phyloP scores from a whole-genome alignment of 768 basidiomycete genomes.

The Galerina marginata region DNA sequence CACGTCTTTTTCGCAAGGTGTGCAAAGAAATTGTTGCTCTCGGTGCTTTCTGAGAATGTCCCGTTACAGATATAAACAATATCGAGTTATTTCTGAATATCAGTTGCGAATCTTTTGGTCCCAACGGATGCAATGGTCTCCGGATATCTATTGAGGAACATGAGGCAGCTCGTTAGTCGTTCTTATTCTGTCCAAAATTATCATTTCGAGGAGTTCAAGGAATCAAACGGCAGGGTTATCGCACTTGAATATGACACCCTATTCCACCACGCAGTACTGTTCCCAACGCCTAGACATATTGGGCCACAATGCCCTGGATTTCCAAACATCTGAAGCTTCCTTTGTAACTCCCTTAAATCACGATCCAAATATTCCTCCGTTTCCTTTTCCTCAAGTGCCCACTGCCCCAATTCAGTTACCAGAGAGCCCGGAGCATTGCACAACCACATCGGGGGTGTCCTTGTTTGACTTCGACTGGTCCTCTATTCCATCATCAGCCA shows the following conservation, averaged over 20 bases:
- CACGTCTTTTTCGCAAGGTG: not conserved
- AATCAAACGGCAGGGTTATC: not conserved
- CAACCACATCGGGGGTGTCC: too few relatives aligned
- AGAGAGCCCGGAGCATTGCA: too few relatives aligned
- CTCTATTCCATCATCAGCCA: too few relatives aligned
- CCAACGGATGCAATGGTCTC: not conserved
- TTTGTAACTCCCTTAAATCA: too few relatives aligned
- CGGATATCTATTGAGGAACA: slow-evolving; percentile 1
- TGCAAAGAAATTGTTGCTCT: not conserved
- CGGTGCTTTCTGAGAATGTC: not conserved
- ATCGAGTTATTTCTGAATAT: slow-evolving; percentile 2
- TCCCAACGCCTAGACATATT: too few relatives aligned
- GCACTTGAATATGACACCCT: not conserved
- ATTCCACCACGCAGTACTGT: not conserved
- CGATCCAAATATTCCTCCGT: too few relatives aligned
- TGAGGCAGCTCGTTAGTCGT: not conserved
- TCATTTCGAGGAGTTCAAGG: not conserved
- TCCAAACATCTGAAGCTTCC: too few relatives aligned
- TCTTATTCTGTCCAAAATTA: not conserved
- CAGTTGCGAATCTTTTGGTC: not conserved
- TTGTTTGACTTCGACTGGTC: too few relatives aligned
- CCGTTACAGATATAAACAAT: not conserved
- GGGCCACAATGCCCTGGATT: too few relatives aligned
- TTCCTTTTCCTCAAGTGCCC: too few relatives aligned
- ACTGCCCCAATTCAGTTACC: too few relatives aligned